Evolutionary conservation across 257 asterid species (phyloP).

Genomic region (Thymus mandschuricus): DNA sequence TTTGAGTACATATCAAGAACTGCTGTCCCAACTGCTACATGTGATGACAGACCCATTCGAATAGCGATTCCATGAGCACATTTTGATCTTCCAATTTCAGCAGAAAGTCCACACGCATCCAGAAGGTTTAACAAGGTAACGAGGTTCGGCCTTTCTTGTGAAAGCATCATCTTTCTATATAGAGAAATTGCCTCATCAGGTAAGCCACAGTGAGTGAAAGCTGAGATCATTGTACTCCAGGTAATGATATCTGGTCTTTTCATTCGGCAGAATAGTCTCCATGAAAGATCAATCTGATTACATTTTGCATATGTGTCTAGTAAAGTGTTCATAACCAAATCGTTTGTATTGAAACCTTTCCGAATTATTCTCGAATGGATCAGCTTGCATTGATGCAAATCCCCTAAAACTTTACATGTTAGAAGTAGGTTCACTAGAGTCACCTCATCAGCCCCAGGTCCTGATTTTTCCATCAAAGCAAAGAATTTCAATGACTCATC

Average conservation of each 20-base stretch:
- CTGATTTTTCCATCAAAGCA: slow-evolving; percentile 56
- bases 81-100: slow-evolving; percentile 63
- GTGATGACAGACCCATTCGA: slow-evolving; percentile 67
- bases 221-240: slow-evolving; percentile 96
- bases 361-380: slow-evolving; percentile 62
- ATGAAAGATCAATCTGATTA: slow-evolving; percentile 53
- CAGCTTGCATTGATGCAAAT: slow-evolving; percentile 59
- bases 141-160: slow-evolving; percentile 45
- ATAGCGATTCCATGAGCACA: slow-evolving; percentile 73
- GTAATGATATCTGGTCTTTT: slow-evolving; percentile 64
- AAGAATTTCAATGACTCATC: slow-evolving; percentile 59
- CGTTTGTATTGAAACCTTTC: slow-evolving; percentile 59
- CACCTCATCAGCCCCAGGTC: slow-evolving; percentile 66
- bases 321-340: slow-evolving; percentile 70
- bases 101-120: slow-evolving; percentile 77
- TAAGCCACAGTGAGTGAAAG: slow-evolving; percentile 72
- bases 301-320: slow-evolving; percentile 85
- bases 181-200: slow-evolving; percentile 73
- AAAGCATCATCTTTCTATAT: slow-evolving; percentile 56
- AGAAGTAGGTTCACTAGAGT: slow-evolving; percentile 79
- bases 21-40: slow-evolving; percentile 79
- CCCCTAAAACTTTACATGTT: slow-evolving; percentile 54
- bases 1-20: slow-evolving; percentile 85
- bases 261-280: slow-evolving; percentile 60
- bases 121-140: slow-evolving; percentile 71